Base-by-base conservation (phyloP, 1,284 basidiomycete genomes). In the Ceratobasidium sp. region DNA sequence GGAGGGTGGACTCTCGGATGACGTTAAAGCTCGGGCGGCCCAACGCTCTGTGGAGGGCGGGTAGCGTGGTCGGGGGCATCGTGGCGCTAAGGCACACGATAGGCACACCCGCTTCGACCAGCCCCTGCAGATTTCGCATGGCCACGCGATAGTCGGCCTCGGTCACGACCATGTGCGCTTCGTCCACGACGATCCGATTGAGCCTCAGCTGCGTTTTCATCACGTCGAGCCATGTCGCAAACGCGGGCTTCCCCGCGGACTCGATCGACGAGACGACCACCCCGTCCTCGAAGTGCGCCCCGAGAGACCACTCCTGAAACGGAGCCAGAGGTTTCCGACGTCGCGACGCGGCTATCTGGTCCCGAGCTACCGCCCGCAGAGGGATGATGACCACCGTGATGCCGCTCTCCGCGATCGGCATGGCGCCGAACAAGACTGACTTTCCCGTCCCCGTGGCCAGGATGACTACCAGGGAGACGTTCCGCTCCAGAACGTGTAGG, bases 321-420 rank as follows among this genome's bases (percentile, higher is more conserved):
- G 17, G 52, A 23, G 17, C 7, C 20, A 54, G 7, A 17, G 15
- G 17, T 7, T 17, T n/a, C 20, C 7, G 7, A 20, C n/a, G 15
- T 12, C 17, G 17, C 3, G 65, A 44, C 9, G 6, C 17, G 3
- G 6, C 15, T 5, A 67, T 23, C 20, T 67, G 65, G 46, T 67
- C 46, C 46, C 9, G 3, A 2, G 9, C 10, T 13, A 67, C 12
- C 10, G 65, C 65, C 13, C 40, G 40, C n/a, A 67, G 46, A 15
- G 65, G 65, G 28, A 67, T 50, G 13, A 67, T 6, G 23, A 67
- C 46, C 13, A 67, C 42, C 20, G 65, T 67, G n/a, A 67, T 54
- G 10, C 67, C 67, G 6, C n/a, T 3, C 50, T 69, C 67, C 0
- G 38, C 33, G 17, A 69, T 9, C 2, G 66, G 66, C n/a, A 68